Base-by-base conservation (phyloP, 306 rosid species). In the Bauhinia variegata region DNA sequence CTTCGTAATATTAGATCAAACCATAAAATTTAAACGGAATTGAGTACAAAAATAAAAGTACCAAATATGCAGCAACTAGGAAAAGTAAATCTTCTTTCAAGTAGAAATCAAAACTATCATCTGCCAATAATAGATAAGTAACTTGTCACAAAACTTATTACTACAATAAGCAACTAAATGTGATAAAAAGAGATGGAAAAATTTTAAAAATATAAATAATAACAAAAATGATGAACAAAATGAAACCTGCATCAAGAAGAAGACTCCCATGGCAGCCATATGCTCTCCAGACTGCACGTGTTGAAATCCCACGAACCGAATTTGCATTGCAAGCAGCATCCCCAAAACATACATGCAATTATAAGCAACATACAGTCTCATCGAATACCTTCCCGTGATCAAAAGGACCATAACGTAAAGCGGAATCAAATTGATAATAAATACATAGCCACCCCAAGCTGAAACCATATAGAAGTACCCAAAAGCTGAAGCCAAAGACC, bases 261-360 rank as follows among this genome's bases (percentile, higher is more conserved):
- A 95, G 46, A 95, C 97, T 0, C 99, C 99, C 99, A 95, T 86
- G 10, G 99, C 91, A 51, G 89, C 99, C 99, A 95, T 95, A 71
- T 95, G 99, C 81, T 95, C 99, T 58, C 99, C 99, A 14, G 99
- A 95, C 74, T 95, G 99, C 8, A 95, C 99, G 70, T 95, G 99
- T 75, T 95, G 99, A 78, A 95, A 95, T 23, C 99, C 99, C 54
- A 95, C 99, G 8, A 95, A 95, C 41, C 99, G 91, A 78, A 95
- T 95, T 79, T 95, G 99, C 99, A 95, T 95, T 15, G 97, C 99
- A 4, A 93, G 88, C 85, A 95, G 55, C 99, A 95, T 95, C 31
- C 99, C 99, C 78, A 95, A 6, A 47, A 93, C 77, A 78, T 93
- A 93, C 90, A 88, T 86, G 58, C 89, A 88, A 75, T 95, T 95